phyloP scores from a whole-genome alignment of 768 basidiomycete species.

The Amanita subjunquillea region DNA sequence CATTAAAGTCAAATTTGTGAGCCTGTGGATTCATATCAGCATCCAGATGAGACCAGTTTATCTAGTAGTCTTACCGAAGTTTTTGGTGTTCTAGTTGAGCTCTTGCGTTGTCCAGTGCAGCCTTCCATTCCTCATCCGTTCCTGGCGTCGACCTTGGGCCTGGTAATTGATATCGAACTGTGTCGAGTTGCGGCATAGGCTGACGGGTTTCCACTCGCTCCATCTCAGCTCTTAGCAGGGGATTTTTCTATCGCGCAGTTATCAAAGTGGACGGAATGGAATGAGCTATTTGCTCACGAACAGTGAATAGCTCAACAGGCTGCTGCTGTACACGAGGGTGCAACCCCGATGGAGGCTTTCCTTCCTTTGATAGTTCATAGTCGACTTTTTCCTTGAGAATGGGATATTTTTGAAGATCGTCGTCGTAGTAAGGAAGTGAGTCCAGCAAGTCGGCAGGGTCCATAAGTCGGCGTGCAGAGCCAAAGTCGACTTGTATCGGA shows the following conservation, averaged over 20 bases:
- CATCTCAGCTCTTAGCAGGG: conserved; percentile 63
- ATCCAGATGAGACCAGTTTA: neutral
- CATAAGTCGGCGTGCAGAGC: conserved; percentile 5
- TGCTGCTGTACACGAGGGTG: conserved; percentile 64
- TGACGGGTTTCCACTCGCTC: conserved; percentile 62
- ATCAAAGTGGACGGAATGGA: neutral
- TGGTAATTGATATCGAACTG: conserved; percentile 64
- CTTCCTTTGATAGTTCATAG: conserved; percentile 63
- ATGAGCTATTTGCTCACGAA: conserved; percentile 31
- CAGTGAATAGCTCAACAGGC: conserved; percentile 54
- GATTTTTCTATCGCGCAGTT: conserved; percentile 39
- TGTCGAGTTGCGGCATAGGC: conserved; percentile 59
- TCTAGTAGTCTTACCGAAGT: conserved; percentile 39
- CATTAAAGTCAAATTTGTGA: conserved; percentile 73
- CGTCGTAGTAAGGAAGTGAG: conserved; percentile 91
- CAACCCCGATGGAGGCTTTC: conserved; percentile 44
- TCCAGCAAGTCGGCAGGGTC: conserved; percentile 45
- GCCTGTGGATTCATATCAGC: conserved; percentile 31
- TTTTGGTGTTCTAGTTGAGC: conserved; percentile 82
- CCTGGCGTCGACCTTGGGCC: conserved; percentile 50
- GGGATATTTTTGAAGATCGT: conserved; percentile 75
- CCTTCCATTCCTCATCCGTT: conserved; percentile 69
- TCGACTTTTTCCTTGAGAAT: conserved; percentile 67
- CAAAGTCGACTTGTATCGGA: conserved; percentile 8
- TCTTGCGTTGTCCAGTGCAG: conserved; percentile 64